These are phyloP conservation scores for Pleurotus giganteus DNA, from an alignment of 768 basidiomycete species.

Conservation along the genomic window DNA sequence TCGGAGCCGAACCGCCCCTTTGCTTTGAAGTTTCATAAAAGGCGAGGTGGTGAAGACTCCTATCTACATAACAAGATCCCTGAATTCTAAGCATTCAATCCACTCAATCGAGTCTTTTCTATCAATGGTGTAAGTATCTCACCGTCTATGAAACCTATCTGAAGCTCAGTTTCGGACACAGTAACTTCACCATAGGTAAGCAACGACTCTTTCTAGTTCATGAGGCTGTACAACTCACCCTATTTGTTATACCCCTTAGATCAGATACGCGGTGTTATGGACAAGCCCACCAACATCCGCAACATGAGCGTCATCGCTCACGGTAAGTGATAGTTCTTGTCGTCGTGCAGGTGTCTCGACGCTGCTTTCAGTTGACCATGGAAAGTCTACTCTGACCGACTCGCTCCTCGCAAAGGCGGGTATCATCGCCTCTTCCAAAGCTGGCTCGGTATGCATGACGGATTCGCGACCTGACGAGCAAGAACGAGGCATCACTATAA, in stretches of 20 bases:
- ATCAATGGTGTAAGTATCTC: no score
- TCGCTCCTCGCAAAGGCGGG: constrained; percentile 99
- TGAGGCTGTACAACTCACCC: constrained; percentile 1
- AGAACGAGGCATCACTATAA: constrained; percentile 99
- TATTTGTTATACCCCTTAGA: constrained; percentile 47
- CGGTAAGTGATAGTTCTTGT: constrained; percentile 46
- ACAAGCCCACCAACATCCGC: constrained; percentile 88
- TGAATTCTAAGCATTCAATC: no score
- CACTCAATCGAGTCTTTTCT: no score
- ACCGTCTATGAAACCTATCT: no score
- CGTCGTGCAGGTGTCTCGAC: constrained; percentile 8
- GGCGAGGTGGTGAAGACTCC: no score
- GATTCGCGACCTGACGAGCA: constrained; percentile 98
- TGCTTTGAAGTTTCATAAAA: no score
- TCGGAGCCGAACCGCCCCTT: no score
- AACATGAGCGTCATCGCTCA: constrained; percentile 95
- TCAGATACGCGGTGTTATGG: constrained; percentile 87
- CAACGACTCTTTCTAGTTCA: neutral
- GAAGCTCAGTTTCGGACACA: no score
- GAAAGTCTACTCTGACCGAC: constrained; percentile 99
- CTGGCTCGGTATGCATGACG: constrained; percentile 95
- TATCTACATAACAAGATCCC: no score
- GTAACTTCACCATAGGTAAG: constrained; percentile 89
- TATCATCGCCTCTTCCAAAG: constrained; percentile 93
- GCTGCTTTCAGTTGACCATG: constrained; percentile 84